Percentiles rank a stretch among this genome's conserved stretches.
These are phyloP conservation scores for Pseudocercospora pini-densiflorae DNA, from an alignment of 2,329 filamentous ascomycete genomes.

Conservation along the genomic window DNA sequence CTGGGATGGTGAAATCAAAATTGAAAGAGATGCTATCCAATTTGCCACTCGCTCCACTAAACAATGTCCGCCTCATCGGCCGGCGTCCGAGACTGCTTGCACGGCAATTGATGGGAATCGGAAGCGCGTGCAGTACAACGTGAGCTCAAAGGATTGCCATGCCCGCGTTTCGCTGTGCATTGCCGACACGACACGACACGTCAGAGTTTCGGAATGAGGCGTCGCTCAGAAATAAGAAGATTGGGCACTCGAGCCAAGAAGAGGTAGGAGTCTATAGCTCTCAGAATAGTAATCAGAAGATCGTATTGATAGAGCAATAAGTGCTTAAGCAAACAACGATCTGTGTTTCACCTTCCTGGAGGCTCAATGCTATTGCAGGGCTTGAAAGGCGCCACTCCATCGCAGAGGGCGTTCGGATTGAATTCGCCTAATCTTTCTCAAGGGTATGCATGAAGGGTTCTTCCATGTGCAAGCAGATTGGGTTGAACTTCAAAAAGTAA, in stretches of 20 bases:
- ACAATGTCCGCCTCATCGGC: background rate
- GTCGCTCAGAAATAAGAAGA: background rate
- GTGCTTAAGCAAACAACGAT: constrained; percentile 1
- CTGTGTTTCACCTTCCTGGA: constrained; percentile 19
- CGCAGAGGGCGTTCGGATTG: background rate
- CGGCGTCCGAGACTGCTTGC: background rate
- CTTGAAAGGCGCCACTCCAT: constrained; percentile 17
- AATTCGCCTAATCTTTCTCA: constrained; percentile 21
- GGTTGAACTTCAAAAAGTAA: background rate
- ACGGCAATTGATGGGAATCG: background rate
- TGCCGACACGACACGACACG: background rate
- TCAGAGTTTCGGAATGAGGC: constrained; percentile 6
- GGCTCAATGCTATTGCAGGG: constrained; percentile 14
- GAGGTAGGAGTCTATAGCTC: background rate
- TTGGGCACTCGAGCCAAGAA: background rate
- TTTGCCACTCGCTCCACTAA: background rate
- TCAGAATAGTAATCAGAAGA: too few species aligned
- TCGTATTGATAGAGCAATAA: too few species aligned
- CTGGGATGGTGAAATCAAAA: background rate
- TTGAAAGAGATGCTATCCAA: background rate
- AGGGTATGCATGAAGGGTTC: constrained; percentile 9
- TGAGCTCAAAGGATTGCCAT: constrained; percentile 4
- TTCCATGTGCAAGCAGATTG: constrained; percentile 18
- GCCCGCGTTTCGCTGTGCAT: background rate
- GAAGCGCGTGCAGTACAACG: background rate